Evolutionary conservation across 768 basidiomycete genomes (phyloP), one percentile per base, ranked within the genome.

Genomic region (Tremella yokohamensis): DNA sequence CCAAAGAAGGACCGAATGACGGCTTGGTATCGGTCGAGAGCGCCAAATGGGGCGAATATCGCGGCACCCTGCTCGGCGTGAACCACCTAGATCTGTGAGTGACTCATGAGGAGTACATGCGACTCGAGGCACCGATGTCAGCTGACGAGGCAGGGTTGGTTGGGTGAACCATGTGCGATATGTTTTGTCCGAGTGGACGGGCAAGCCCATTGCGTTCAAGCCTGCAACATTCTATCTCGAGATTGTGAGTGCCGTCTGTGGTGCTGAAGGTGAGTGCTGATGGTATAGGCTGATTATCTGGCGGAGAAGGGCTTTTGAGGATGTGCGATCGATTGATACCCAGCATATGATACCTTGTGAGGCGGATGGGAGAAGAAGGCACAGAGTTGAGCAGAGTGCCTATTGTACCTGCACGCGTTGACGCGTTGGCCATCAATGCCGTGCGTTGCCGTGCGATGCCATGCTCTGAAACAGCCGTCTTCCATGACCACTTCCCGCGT

Each of bases 1-100:
- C 87, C 66, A 86, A 87, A 70, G 91, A 96, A 78, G 94, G 93
- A 16, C 84, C 89, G 29, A 96, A 97, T 68, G 91, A 97, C 74
- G 96, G 96, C 1, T 82, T 99, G 48, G 94, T 99, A 47, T 87
- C 86, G 47, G 84, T 94, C 44, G 80, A 85, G 59, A 90, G 89
- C 3, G 85, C 91, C 2, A 84, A 85, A 81, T 94, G 93, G 91
- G 96, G 96, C 38, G 90, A 87, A 16, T 97, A 98, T 72, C 83
- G 90, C 51, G 96, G 92, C n/a, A 98, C 94, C 1, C 79, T 99
- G 18, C 81, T 83, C 38, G 82, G 87, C 56, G 96, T 96, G 15
- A 94, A 90, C 68, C 96, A 99, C 72, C 83, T 94, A 37, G 73
- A 76, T 60, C 56, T 74, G 69, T 75, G 40, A 73, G 73, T 68